phyloP scores from a whole-genome alignment of 225 moss, liverwort and hornwort species.

The Straminergon stramineum region DNA sequence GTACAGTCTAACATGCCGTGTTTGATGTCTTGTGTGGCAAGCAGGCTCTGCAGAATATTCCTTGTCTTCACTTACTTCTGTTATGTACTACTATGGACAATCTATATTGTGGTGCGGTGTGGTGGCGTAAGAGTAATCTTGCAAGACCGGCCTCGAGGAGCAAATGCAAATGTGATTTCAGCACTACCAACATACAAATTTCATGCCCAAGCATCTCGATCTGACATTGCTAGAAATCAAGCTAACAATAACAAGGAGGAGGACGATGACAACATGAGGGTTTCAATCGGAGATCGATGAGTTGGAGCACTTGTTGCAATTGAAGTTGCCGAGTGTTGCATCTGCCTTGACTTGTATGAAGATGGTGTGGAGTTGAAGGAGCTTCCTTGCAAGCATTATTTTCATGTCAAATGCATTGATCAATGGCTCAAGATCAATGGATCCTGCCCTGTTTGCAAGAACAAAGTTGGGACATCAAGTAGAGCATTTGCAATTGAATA shows the following conservation, averaged over 20 bases:
- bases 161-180: background rate
- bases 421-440: constrained; percentile 34
- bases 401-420: constrained; percentile 26
- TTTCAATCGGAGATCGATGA: background rate
- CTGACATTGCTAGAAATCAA: too few relatives aligned
- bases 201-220: too few relatives aligned
- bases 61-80: constrained; percentile 3
- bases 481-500: background rate
- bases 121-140: background rate
- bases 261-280: background rate
- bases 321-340: constrained; percentile 22
- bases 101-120: rapidly evolving
- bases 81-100: background rate
- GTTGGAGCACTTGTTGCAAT: background rate
- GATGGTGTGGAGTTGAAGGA: constrained; percentile 18
- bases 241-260: background rate
- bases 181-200: constrained; percentile 23
- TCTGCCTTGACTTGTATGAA: constrained; percentile 16
- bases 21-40: background rate
- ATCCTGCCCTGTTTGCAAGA: constrained; percentile 34
- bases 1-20: background rate
- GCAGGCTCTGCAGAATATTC: constrained; percentile 16
- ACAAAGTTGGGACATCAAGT: background rate
- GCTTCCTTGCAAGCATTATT: constrained; percentile 25
- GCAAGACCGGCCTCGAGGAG: rapidly evolving